Base-by-base conservation (phyloP, 176 grass and related monocot genomes). In the Oryza brachyantha region DNA sequence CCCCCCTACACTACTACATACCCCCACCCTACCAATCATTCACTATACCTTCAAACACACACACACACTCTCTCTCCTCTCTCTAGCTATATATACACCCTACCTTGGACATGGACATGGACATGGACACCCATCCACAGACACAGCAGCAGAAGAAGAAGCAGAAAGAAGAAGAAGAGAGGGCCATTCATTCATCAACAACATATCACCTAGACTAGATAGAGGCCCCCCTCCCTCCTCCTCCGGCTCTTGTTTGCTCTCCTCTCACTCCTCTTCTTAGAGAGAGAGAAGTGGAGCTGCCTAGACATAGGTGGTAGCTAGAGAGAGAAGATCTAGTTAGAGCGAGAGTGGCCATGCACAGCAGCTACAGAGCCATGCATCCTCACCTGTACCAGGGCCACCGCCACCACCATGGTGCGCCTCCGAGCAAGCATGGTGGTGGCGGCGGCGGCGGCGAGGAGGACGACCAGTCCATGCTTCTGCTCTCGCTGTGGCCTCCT, bases 401-500 rank as follows among this genome's bases (percentile, higher is more conserved):
- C 52, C 52, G 24, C 52, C 52, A 83, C 42, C 66, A 83, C 61
- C 81, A 74, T 26, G 16, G 69, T n/a, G 43, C 64, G 27, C 31
- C 70, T 7, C 52, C 85, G 55, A 31, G 10, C 36, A 91, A 88
- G 79, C 68, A 84, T 21, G 52, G 61, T 4, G 31, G 31, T 32
- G 31, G 31, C 31, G 31, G 31, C 75, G 58, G n/a, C 28, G 75
- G 29, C 52, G 82, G 79, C 17, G 60, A 88, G 17, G 82, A 88
- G 27, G 83, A 89, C 45, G 83, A 93, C 43, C 87, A 90, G 73
- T 87, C 90, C 75, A 90, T 97, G 86, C 90, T 97, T 14, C 85
- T 87, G 42, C 93, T 97, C 87, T 90, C 93, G 54, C 93, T 97
- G 55, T 84, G 87, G 85, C 93, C 93, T 10, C 90, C 93, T 17